These are phyloP conservation scores for Penicillium diatomitis DNA, from an alignment of 495 filamentous ascomycete genomes.

Conservation along the genomic window DNA sequence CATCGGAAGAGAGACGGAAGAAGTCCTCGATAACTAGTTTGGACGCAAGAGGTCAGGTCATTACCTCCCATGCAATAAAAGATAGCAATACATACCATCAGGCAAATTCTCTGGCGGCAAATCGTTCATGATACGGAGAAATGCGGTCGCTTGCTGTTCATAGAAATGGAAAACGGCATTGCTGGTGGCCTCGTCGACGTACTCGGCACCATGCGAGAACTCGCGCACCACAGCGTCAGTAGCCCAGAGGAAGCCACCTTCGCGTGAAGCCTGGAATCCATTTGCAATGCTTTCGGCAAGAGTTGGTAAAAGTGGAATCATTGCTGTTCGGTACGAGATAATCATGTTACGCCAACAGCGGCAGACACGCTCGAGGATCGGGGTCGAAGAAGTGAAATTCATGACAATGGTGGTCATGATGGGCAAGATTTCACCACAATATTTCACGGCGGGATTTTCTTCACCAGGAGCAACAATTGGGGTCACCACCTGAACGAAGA, in stretches of 20 bases:
- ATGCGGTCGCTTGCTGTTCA: constrained; percentile 79
- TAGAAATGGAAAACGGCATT: constrained; percentile 87
- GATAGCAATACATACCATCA: constrained; percentile 44
- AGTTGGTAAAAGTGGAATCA: constrained; percentile 71
- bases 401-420: constrained; percentile 75
- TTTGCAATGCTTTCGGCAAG: constrained; percentile 79
- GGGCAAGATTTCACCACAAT: constrained; percentile 88
- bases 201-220: constrained; percentile 80
- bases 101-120: constrained; percentile 78
- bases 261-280: constrained; percentile 76
- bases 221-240: constrained; percentile 91
- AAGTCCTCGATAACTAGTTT: constrained; percentile 88
- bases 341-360: constrained; percentile 95
- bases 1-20: constrained; percentile 85
- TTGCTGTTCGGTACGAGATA: constrained; percentile 84
- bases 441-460: constrained; percentile 88
- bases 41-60: neutral
- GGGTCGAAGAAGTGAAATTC: constrained; percentile 72
- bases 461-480: constrained; percentile 64
- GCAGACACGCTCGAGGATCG: constrained; percentile 88
- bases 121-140: constrained; percentile 82
- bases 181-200: constrained; percentile 76
- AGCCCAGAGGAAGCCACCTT: constrained; percentile 97
- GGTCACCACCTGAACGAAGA: constrained; percentile 71
- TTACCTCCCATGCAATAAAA: too few species aligned